Base-by-base conservation (phyloP, 176 grass and related monocot species). In the Puya raimondii region DNA sequence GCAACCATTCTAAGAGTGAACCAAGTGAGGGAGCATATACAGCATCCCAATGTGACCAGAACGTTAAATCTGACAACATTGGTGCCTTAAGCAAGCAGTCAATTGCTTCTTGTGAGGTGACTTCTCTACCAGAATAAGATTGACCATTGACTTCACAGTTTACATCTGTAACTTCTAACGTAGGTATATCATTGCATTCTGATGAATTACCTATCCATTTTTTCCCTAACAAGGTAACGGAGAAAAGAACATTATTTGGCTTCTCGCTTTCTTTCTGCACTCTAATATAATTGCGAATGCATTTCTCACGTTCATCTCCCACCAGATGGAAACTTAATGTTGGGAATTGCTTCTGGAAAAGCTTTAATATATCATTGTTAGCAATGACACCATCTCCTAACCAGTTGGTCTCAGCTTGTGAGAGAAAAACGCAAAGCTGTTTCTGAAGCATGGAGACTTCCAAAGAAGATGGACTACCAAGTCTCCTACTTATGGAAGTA, bases 31-130 rank as follows among this genome's bases (percentile, higher is more conserved):
- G 89, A 71, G 86, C 83, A 90, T 83, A 97, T 53, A 87, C 50
- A 58, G 80, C 50, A 80, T 97, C 84, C 93, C 93, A 97, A 56
- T 97, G 89, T 15, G 89, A 92, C 86, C 88, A 97, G 65, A 79
- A 75, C 64, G 80, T 72, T 78, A 97, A 76, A 90, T 97, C 93
- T 66, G 93, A 97, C 69, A 97, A 70, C 88, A 97, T 87, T 76
- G 93, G 93, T 71, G 86, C 93, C 71, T 82, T 92, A 15, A 87
- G 79, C 70, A 97, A 88, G 70, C 77, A 90, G 8, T 83, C 65
- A 50, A 87, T 71, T 64, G 82, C 93, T 70, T 90, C 82, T 69
- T 61, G 70, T 79, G 86, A 87, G 48, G 77, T 81, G 76, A 82
- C 80, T 66, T 71, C 74, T 68, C 66, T 71, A 69, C 23, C 23